Evolutionary conservation across 768 basidiomycete genomes (phyloP).

Genomic region (Cytidiella melzeri): DNA sequence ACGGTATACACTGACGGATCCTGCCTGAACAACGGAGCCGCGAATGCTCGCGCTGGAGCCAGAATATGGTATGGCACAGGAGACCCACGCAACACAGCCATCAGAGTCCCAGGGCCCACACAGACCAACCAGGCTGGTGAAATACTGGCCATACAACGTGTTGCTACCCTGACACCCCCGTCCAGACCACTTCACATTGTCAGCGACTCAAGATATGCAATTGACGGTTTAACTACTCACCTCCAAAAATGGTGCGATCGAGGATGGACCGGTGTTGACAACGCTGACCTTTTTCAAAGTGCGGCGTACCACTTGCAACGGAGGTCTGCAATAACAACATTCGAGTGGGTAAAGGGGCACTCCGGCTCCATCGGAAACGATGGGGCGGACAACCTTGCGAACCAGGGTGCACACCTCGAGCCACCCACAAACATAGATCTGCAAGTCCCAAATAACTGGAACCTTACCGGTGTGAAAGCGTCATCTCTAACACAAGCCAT

Average conservation of each 20-base stretch:
- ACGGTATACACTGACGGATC: constrained; percentile 25
- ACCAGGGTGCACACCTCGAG: constrained; percentile 5
- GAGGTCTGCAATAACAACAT: constrained; percentile 13
- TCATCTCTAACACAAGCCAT: constrained; percentile 11
- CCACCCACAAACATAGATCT: not conserved
- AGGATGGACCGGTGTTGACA: constrained; percentile 12
- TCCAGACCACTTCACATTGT: constrained; percentile 9
- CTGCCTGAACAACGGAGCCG: constrained; percentile 16
- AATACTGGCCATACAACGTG: not conserved
- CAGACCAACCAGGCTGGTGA: constrained; percentile 2
- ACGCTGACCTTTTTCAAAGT: constrained; percentile 3
- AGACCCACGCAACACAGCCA: not conserved
- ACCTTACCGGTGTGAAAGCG: constrained; percentile 15
- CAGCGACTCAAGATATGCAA: constrained; percentile 21
- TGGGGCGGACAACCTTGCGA: constrained; percentile 20
- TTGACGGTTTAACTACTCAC: constrained; percentile 20
- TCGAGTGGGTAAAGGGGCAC: constrained; percentile 27
- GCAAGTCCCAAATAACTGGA: not conserved
- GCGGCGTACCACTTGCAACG: constrained; percentile 7
- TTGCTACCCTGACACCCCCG: not conserved
- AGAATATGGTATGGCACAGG: not conserved
- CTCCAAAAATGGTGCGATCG: constrained; percentile 4
- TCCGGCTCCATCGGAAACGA: constrained; percentile 18
- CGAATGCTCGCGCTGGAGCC: constrained; percentile 15
- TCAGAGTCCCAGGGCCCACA: not conserved